Evolutionary conservation across 805 yeast genomes (phyloP).

Genomic region (Schizosaccharomyces osmophilus): DNA sequence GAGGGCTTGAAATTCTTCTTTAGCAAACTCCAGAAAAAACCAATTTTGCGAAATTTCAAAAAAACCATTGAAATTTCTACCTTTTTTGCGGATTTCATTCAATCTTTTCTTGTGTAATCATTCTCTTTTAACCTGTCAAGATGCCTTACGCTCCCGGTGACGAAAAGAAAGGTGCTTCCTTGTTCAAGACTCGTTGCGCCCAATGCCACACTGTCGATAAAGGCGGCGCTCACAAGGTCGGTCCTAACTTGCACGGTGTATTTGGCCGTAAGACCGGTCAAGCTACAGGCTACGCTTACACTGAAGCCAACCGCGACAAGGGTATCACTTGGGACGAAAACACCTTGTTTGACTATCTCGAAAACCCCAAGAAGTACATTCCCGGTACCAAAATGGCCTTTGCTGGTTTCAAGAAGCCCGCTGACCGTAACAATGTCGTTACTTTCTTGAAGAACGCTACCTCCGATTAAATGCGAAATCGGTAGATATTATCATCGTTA

Average conservation of each 20-base stretch:
- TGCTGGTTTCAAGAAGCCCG: slow-evolving; percentile 97
- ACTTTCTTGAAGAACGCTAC: slow-evolving; percentile 38
- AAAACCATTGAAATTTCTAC: too few species aligned
- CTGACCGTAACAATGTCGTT: slow-evolving; percentile 92
- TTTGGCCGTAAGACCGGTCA: slow-evolving; percentile 79
- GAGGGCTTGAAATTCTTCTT: too few species aligned
- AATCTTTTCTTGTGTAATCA: background rate
- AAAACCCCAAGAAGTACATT: slow-evolving; percentile 96
- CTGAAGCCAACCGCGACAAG: slow-evolving; percentile 94
- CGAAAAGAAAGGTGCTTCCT: slow-evolving; percentile 87
- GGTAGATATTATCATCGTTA: background rate
- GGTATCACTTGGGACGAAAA: slow-evolving; percentile 74
- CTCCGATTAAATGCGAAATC: background rate
- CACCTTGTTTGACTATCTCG: slow-evolving; percentile 81
- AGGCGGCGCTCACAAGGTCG: slow-evolving; percentile 96
- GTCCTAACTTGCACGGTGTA: slow-evolving; percentile 93
- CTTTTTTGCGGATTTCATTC: background rate
- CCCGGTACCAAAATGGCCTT: slow-evolving; percentile 99
- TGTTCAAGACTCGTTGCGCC: slow-evolving; percentile 95
- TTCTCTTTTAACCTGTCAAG: background rate
- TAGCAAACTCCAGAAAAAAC: too few species aligned
- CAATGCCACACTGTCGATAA: slow-evolving; percentile 95
- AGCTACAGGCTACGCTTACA: slow-evolving; percentile 83
- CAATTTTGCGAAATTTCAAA: too few species aligned
- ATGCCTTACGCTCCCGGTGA: slow-evolving; percentile 20